Percentiles rank a stretch among this genome's conserved stretches.
Conservation (phyloP, 305 asterid species). For the Plantago coronopus region DNA sequence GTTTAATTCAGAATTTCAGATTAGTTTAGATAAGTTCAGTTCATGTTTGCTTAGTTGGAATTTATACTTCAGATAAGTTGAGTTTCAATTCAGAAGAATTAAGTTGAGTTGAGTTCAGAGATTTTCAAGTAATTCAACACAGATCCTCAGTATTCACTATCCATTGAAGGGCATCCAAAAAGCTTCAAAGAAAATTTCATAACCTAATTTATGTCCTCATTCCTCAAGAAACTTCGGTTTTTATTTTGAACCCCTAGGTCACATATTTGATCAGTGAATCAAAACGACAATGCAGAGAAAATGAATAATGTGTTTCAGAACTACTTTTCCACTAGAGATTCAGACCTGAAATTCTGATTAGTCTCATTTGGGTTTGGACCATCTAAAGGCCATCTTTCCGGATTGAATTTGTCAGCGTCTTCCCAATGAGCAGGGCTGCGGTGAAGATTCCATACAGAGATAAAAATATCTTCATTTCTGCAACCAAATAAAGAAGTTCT, state of each 20-base stretch:
- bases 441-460: constrained; percentile 96
- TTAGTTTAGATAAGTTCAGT: too few species aligned
- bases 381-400: constrained; percentile 97
- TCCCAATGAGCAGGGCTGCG: constrained; percentile 81
- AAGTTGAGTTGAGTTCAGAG: too few species aligned
- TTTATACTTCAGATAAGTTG: not conserved
- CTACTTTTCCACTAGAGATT: constrained; percentile 15
- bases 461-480: constrained; percentile 92
- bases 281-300: not conserved
- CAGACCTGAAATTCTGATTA: constrained; percentile 90
- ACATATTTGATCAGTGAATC: constrained; percentile 1
- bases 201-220: too few species aligned
- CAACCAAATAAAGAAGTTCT: constrained; percentile 20
- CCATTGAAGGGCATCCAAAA: too few species aligned
- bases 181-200: not conserved
- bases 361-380: constrained; percentile 97
- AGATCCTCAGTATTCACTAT: too few species aligned
- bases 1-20: too few species aligned
- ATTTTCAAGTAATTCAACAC: too few species aligned
- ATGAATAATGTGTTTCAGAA: not conserved
- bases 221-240: too few species aligned
- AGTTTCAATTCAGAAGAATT: too few species aligned
- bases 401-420: constrained; percentile 80
- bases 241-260: not conserved
- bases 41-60: too few species aligned